These are phyloP conservation scores for Globisporangium paroecandrum DNA, from an alignment of 352 stramenopile genomes.

Conservation along the genomic window DNA sequence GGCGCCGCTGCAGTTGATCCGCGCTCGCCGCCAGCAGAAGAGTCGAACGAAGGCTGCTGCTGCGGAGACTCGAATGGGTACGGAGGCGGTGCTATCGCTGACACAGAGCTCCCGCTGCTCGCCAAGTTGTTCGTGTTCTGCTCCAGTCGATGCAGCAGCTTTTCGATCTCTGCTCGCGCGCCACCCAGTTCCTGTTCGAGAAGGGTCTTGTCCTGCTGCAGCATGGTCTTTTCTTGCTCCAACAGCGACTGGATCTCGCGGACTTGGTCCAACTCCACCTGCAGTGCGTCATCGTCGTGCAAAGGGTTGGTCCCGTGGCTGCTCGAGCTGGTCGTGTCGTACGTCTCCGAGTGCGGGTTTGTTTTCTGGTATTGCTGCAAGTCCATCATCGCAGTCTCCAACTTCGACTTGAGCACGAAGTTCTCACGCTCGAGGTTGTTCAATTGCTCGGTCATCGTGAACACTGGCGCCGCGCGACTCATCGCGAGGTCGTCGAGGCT, in stretches of 20 bases:
- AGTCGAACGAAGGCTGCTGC: constrained; percentile 2
- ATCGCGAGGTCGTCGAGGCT: constrained; percentile 16
- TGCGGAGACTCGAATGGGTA: constrained; percentile 9
- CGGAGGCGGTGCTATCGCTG: constrained; percentile 4
- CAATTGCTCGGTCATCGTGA: constrained; percentile 71
- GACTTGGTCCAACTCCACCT: constrained; percentile 44
- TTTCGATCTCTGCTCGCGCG: constrained; percentile 33
- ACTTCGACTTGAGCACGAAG: constrained; percentile 58
- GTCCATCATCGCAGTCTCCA: constrained; percentile 35
- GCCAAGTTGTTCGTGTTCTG: constrained; percentile 6
- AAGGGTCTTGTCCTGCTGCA: constrained; percentile 22
- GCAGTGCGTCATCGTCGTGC: constrained; percentile 2
- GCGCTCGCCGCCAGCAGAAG: constrained; percentile 5
- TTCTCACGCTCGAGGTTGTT: constrained; percentile 75
- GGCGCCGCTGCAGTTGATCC: constrained; percentile 18
- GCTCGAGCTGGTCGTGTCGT: constrained; percentile 45
- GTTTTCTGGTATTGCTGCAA: constrained; percentile 36
- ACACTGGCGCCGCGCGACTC: constrained; percentile 35
- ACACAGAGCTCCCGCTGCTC: neutral
- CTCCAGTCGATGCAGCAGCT: constrained; percentile 30
- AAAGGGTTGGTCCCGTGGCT: constrained; percentile 18
- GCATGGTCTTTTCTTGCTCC: constrained; percentile 26
- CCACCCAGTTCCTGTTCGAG: constrained; percentile 40
- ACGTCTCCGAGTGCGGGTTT: constrained; percentile 31
- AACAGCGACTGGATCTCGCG: constrained; percentile 17